These are phyloP conservation scores for Penicillium sp. DNA, from an alignment of 2,329 filamentous ascomycete species.

Conservation along the genomic window DNA sequence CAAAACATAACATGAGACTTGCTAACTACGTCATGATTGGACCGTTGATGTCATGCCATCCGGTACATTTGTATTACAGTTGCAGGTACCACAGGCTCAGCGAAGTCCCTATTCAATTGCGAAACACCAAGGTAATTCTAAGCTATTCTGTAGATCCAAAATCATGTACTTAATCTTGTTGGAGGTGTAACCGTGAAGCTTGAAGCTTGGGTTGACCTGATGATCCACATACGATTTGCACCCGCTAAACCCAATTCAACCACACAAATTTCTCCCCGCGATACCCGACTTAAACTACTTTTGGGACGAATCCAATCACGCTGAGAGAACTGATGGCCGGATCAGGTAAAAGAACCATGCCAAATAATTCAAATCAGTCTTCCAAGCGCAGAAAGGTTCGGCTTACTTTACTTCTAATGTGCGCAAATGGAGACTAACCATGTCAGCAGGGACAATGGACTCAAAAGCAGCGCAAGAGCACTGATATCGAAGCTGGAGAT, in stretches of 20 bases:
- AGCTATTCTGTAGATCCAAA: not conserved
- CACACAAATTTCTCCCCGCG: constrained; percentile 21
- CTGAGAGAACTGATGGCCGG: constrained; percentile 24
- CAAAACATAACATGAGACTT: not conserved
- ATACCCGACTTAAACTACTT: constrained; percentile 4
- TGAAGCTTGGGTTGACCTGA: constrained; percentile 2
- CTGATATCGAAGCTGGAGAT: constrained; percentile 50
- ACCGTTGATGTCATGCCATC: constrained; percentile 26
- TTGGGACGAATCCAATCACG: not conserved
- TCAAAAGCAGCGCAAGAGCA: constrained; percentile 28
- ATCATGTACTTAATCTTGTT: not conserved
- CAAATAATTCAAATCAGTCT: constrained; percentile 23
- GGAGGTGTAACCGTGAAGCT: not conserved
- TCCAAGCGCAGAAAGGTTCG: constrained; percentile 38
- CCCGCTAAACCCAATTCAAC: constrained; percentile 22
- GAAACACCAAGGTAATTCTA: not conserved
- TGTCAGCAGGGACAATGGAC: constrained; percentile 13
- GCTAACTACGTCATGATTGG: constrained; percentile 22
- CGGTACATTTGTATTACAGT: not conserved
- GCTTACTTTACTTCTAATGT: not conserved
- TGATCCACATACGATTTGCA: constrained; percentile 15
- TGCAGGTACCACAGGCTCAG: not conserved
- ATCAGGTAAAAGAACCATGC: constrained; percentile 34
- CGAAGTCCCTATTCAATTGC: not conserved
- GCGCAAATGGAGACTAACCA: constrained; percentile 1